Conservation (phyloP, 306 rosid genomes). For the Betula pendula region DNA sequence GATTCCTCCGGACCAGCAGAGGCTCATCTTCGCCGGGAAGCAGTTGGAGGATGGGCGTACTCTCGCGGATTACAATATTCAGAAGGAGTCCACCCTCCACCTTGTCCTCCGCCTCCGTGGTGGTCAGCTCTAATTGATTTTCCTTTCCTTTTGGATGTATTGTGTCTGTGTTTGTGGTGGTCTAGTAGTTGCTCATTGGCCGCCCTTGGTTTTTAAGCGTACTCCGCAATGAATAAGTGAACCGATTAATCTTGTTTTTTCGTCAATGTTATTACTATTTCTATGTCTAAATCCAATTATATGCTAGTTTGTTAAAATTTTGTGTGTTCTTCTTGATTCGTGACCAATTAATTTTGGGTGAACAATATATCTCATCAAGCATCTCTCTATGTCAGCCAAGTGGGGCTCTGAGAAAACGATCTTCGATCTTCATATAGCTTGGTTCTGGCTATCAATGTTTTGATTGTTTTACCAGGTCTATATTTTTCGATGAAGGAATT, state of each 20-base stretch:
- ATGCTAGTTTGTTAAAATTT: neutral
- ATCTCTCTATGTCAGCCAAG: no score
- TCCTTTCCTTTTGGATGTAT: neutral
- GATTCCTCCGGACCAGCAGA: conserved; percentile 25
- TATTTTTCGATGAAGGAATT: no score
- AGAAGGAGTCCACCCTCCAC: conserved; percentile 20
- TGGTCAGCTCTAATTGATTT: conserved; percentile 26
- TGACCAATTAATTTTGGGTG: neutral
- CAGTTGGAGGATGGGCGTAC: conserved; percentile 32
- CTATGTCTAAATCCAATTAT: neutral
- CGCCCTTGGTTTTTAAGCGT: no score
- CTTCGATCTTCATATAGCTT: no score
- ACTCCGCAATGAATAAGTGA: no score
- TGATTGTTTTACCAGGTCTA: no score
- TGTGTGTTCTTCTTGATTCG: neutral
- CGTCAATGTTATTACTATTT: no score
- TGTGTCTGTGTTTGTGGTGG: neutral
- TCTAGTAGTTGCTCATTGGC: neutral
- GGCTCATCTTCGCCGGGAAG: conserved; percentile 26
- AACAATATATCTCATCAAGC: no score
- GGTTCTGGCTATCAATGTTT: no score
- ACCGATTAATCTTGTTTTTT: no score
- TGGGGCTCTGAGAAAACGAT: no score
- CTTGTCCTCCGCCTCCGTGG: conserved; percentile 53
- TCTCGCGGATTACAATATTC: conserved; percentile 28